Base-by-base conservation (phyloP, 169 alveolate genomes). In the Eimeria praecox region DNA sequence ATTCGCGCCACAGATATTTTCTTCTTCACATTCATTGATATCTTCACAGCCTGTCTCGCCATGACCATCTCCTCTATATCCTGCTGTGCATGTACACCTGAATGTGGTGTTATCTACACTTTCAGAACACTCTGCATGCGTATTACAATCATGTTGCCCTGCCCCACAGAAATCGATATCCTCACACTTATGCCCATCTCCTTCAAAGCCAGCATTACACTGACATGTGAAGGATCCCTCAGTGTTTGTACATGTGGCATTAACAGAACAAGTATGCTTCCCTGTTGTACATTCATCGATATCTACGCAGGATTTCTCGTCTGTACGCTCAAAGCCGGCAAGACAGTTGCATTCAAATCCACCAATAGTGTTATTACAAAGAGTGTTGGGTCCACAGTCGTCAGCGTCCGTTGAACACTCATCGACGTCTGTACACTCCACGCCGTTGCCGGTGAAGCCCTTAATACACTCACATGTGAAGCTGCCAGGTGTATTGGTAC, bases 271-370 rank as follows among this genome's bases (percentile, higher is more conserved):
- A 20, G 44, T n/a, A 75, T 92, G 71, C 38, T 42, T 35, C 10
- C 44, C 78, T 64, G 38, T 52, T 12, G 97, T 87, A 92, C 98
- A 97, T 52, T 97, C 98, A 88, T 97, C 98, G 71, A 97, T 69
- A 82, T 97, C 98, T 9, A 40, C 82, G 94, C 97, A 96, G 40
- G 71, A 40, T 22, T 64, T 86, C 18, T n/a, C 86, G 33, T 49
- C 66, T 22, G 46, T 73, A 38, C 20, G 85, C 38, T 30, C 92
- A 46, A 54, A 95, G 38, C 98, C 98, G 2, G 30, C 78, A 18
- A 66, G 83, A 87, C 97, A 96, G n/a, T 54, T 71, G 96, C 98
- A 97, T 56, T 92, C 96, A 85, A 75, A 97, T 59, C 96, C 40
- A n/a, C 98, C 98, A 5, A 85, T 56, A 22, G 98, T 97, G 89